Percentiles rank a stretch among this genome's conserved stretches.
phyloP scores from a whole-genome alignment of 1,284 basidiomycete genomes.

The Pholiota adiposa region DNA sequence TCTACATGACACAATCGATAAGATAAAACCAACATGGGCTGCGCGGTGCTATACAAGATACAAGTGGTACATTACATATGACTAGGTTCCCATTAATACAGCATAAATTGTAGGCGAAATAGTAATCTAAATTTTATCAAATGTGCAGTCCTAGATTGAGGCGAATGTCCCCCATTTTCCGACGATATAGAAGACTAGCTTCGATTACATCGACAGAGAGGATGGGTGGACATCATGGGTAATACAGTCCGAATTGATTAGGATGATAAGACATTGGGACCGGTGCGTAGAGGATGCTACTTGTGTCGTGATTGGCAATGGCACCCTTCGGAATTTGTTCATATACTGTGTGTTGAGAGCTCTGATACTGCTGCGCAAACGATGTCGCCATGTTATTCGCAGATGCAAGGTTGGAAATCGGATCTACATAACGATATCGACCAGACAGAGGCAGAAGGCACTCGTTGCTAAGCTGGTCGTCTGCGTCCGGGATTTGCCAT shows the following conservation, averaged over 20 bases:
- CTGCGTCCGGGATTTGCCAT: slow-evolving; percentile 7
- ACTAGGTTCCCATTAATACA: background rate
- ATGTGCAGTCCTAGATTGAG: background rate
- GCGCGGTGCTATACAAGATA: background rate
- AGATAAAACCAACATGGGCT: background rate
- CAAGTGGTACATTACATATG: background rate
- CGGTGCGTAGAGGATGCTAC: background rate
- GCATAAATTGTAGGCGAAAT: background rate
- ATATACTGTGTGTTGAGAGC: background rate
- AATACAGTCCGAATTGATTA: background rate
- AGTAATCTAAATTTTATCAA: background rate
- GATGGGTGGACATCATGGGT: background rate
- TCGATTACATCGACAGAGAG: background rate
- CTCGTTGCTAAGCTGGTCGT: background rate
- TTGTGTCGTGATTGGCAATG: background rate
- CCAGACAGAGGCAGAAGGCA: background rate
- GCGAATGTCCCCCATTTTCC: background rate
- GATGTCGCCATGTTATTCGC: background rate
- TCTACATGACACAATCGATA: background rate
- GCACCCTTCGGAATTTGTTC: background rate
- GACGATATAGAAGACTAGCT: background rate
- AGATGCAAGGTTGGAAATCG: background rate
- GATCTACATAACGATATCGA: background rate
- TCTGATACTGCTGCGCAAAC: background rate
- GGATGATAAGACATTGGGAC: background rate